A percentile compares a stretch with the other conserved stretches of the same genome.
phyloP scores from a whole-genome alignment of 192 early-diverging fungal species.

The Entophlyctis luteolus region DNA sequence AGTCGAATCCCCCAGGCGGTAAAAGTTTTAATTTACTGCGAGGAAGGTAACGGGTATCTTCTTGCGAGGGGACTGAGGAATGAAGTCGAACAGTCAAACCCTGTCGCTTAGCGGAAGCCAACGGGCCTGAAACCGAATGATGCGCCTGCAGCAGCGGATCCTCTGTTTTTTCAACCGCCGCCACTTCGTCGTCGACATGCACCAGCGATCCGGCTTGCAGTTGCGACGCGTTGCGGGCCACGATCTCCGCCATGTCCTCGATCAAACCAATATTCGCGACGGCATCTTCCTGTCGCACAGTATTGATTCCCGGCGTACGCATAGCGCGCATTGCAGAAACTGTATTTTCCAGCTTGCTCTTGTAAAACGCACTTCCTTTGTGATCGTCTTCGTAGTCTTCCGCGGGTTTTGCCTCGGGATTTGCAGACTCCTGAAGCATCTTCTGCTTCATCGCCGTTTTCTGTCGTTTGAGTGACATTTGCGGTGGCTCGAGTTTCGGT shows the following conservation, averaged over 20 bases:
- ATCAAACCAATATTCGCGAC: slow-evolving; percentile 9
- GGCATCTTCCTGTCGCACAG: not conserved
- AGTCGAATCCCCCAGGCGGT: too few species aligned
- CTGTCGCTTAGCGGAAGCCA: slow-evolving; percentile 10
- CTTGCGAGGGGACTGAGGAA: too few species aligned
- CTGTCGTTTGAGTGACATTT: slow-evolving; percentile 25
- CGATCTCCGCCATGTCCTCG: slow-evolving; percentile 10
- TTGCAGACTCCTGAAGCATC: slow-evolving; percentile 3
- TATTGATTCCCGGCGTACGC: not conserved
- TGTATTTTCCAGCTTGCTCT: not conserved
- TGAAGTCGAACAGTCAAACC: too few species aligned
- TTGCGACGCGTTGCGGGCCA: slow-evolving; percentile 8
- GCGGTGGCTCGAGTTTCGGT: slow-evolving; percentile 31
- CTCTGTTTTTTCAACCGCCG: slow-evolving; percentile 14
- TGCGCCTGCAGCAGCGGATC: slow-evolving; percentile 40
- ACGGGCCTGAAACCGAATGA: slow-evolving; percentile 13
- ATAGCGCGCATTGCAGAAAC: not conserved
- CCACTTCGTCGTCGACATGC: not conserved
- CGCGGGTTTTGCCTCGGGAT: not conserved
- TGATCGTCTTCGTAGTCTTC: too few species aligned
- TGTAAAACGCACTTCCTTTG: not conserved
- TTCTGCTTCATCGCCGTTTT: slow-evolving; percentile 9
- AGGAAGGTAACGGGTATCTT: too few species aligned
- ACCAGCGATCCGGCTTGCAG: slow-evolving; percentile 3
- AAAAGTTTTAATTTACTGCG: too few species aligned